phyloP scores from a whole-genome alignment of 2,329 filamentous ascomycete genomes.

The Escovopsis weberi region DNA sequence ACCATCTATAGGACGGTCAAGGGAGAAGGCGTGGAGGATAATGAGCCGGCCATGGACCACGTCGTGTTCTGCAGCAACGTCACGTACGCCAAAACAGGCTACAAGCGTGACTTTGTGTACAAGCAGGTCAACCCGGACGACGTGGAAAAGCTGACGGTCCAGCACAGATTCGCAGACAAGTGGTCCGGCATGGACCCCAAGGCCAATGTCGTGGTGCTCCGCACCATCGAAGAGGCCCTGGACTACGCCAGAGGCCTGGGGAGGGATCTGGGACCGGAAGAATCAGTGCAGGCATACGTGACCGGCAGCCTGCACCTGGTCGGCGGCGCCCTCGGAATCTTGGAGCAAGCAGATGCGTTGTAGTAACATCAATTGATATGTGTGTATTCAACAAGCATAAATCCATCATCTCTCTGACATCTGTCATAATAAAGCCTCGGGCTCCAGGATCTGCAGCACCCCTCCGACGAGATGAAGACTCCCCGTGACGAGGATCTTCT shows the following conservation, averaged over 20 bases:
- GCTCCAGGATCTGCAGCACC: conserved; percentile 55
- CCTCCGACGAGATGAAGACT: conserved; percentile 77
- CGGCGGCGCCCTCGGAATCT: conserved; percentile 35
- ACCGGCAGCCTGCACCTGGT: conserved; percentile 52
- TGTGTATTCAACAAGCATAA: not conserved
- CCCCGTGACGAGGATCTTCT: conserved; percentile 60
- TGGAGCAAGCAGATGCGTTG: conserved; percentile 32
- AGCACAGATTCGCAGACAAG: conserved; percentile 36
- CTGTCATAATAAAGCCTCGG: conserved; percentile 21
- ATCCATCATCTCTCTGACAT: not conserved
- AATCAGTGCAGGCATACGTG: conserved; percentile 33
- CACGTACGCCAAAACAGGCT: conserved; percentile 34
- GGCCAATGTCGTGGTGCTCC: conserved; percentile 30
- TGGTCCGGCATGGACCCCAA: conserved; percentile 33
- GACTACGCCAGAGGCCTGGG: conserved; percentile 22
- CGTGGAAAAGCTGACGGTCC: conserved; percentile 35
- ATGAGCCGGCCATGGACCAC: conserved; percentile 43
- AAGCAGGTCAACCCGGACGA: conserved; percentile 36
- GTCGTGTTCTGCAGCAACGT: conserved; percentile 75
- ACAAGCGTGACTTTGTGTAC: conserved; percentile 44
- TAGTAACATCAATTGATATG: conserved; percentile 7
- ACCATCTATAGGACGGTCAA: conserved; percentile 25
- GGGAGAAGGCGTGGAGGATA: conserved; percentile 8
- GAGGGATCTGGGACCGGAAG: conserved; percentile 11
- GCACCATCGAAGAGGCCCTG: conserved; percentile 42